These are phyloP conservation scores for Zygosaccharomyces sapae DNA, from an alignment of 1,139 yeast species.

Conservation along the genomic window DNA sequence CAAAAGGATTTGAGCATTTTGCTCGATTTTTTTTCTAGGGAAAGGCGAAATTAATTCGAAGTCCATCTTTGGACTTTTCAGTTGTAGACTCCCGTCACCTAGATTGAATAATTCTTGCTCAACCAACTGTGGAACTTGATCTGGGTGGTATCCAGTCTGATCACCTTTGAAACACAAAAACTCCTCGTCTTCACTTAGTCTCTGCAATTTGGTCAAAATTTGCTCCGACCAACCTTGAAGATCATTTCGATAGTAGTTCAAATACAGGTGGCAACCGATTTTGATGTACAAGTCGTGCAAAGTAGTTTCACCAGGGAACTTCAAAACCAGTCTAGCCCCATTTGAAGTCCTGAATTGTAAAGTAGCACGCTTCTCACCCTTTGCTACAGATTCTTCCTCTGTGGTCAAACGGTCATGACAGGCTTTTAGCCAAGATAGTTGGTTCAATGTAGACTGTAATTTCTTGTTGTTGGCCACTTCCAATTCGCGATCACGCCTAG, in stretches of 20 bases:
- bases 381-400: background rate
- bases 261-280: slow-evolving; percentile 46
- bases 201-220: slow-evolving; percentile 17
- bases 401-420: slow-evolving; percentile 18
- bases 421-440: slow-evolving; percentile 24
- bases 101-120: slow-evolving; percentile 22
- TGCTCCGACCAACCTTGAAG: slow-evolving; percentile 15
- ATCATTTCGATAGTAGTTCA: slow-evolving; percentile 19
- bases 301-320: slow-evolving; percentile 47
- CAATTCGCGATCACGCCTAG: slow-evolving; percentile 7
- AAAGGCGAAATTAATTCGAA: slow-evolving; percentile 55
- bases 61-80: slow-evolving; percentile 38
- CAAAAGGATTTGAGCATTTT: slow-evolving; percentile 33
- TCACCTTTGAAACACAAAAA: slow-evolving; percentile 24
- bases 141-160: slow-evolving; percentile 11
- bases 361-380: slow-evolving; percentile 27
- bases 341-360: slow-evolving; percentile 48
- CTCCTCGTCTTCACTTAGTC: slow-evolving; percentile 17
- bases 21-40: slow-evolving; percentile 48
- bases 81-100: slow-evolving; percentile 25
- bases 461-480: slow-evolving; percentile 16
- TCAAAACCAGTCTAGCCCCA: slow-evolving; percentile 61
- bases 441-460: slow-evolving; percentile 18
- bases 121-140: slow-evolving; percentile 15
- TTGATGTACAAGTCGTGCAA: slow-evolving; percentile 60